These are phyloP conservation scores for Pythium dissotocum DNA, from an alignment of 352 stramenopile species.

Conservation along the genomic window DNA sequence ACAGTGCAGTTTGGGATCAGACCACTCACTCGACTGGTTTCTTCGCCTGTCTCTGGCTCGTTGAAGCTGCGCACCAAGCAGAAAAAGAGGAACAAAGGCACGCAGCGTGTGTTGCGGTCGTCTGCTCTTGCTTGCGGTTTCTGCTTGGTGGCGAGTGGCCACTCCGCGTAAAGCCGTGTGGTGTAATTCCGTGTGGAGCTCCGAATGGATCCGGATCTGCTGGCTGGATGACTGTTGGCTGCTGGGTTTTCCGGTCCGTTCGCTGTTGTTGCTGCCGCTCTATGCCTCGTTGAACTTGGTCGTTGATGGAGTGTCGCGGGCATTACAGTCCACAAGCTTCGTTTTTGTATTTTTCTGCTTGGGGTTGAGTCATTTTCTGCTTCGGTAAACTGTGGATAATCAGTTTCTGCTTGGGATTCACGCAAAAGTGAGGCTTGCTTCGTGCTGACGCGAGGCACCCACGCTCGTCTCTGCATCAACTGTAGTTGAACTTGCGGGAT, in stretches of 20 bases:
- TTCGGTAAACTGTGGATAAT: not conserved
- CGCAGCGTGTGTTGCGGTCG: not conserved
- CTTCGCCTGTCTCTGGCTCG: not conserved
- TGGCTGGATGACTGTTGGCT: too few species aligned
- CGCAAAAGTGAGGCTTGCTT: not conserved
- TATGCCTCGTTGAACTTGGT: not conserved
- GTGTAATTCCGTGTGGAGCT: not conserved
- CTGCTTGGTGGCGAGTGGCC: not conserved
- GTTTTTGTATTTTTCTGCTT: not conserved
- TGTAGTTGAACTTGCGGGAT: not conserved
- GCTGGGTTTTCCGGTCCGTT: not conserved
- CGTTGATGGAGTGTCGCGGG: not conserved
- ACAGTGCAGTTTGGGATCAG: slow-evolving; percentile 1
- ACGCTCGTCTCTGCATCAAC: not conserved
- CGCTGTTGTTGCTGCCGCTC: not conserved
- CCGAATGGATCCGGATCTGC: not conserved
- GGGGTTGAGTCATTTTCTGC: not conserved
- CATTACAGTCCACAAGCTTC: not conserved
- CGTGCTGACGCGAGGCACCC: not conserved
- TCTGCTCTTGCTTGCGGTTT: not conserved
- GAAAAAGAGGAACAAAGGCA: not conserved
- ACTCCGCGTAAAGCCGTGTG: not conserved
- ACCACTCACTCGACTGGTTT: not conserved
- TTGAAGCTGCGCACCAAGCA: slow-evolving; percentile 1
- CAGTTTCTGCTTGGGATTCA: not conserved